Evolutionary conservation across 345 rosid species (phyloP).

Genomic region (Salix koriyanagi): DNA sequence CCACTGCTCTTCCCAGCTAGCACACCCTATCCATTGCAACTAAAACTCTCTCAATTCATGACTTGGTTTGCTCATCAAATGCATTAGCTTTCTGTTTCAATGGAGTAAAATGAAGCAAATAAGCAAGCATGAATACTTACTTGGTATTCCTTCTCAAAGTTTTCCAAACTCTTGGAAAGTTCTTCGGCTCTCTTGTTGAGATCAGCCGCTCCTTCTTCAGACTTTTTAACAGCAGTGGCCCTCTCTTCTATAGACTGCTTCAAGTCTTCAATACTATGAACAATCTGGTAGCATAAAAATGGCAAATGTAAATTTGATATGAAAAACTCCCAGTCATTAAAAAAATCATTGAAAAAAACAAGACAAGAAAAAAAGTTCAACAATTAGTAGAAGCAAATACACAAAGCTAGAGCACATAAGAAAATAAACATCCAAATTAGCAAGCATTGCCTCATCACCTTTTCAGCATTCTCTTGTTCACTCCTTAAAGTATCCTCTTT

Average conservation of each 20-base stretch:
- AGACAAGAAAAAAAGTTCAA: neutral
- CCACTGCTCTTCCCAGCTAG: conserved; percentile 94
- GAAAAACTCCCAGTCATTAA: neutral
- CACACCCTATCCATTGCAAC: conserved; percentile 55
- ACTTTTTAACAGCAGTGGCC: conserved; percentile 61
- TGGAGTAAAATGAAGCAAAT: neutral
- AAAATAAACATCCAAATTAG: conserved; percentile 10
- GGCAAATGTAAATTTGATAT: conserved; percentile 9
- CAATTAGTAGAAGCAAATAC: neutral
- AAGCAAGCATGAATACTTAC: conserved; percentile 30
- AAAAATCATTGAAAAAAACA: neutral
- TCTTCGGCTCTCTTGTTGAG: conserved; percentile 62
- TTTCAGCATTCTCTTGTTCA: conserved; percentile 68
- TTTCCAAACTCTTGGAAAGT: conserved; percentile 67
- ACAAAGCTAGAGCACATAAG: conserved; percentile 8
- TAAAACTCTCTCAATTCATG: conserved; percentile 13
- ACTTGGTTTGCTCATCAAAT: neutral
- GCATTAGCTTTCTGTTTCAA: neutral
- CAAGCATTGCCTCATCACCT: conserved; percentile 38
- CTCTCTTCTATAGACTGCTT: conserved; percentile 71
- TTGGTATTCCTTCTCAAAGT: conserved; percentile 82
- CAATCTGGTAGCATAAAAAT: conserved; percentile 45
- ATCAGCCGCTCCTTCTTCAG: conserved; percentile 82
- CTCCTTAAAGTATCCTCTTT: conserved; percentile 71
- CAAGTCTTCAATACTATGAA: conserved; percentile 65